Evolutionary conservation across 2,329 filamentous ascomycete genomes (phyloP), one percentile per base, ranked within the genome.

Genomic region (Aspergillus hortae): DNA sequence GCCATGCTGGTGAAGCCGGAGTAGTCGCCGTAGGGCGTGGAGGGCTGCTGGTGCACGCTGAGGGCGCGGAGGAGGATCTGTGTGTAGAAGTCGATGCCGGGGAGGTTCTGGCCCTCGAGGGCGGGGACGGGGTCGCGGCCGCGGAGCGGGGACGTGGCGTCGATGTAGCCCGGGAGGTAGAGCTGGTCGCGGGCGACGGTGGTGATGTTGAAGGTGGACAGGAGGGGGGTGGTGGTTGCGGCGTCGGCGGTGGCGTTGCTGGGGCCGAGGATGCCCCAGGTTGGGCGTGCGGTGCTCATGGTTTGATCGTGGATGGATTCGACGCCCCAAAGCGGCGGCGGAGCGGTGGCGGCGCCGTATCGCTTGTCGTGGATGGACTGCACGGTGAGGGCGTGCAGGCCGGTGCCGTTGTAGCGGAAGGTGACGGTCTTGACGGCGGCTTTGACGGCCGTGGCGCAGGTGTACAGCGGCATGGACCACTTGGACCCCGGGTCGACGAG

Each of bases 351-450:
- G 25, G 59, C 56, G 1, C 56, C 10, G 46, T 77, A 77, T 3
- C 46, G 46, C 55, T 78, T 78, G 2, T 69, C 61, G 12, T 49
- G 47, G 7, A 79, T 59, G 9, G 61, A 57, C 1, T 57, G 56
- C 2, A 79, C 63, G 1, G 56, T 56, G 0, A 80, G 59, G 2
- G 62, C 62, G 9, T 61, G 57, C 0, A 79, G 53, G 11, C 65
- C 57, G 0, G 35, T 38, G 2, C 70, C 71, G 54, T 79, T 79
- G 56, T 65, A 70, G 2, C 60, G 55, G 54, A 80, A 78, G 0
- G 62, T 61, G 6, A 77, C 74, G 0, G 70, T 74, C 55, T 79
- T 79, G 51, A 80, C 67, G 1, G 66, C 70, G 2, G 77, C 76
- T 45, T 72, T 72, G 3, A 72, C 55, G 0, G 73, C 61, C 0